These are phyloP conservation scores for Aspergillus japonicus DNA, from an alignment of 2,329 filamentous ascomycete genomes.

Conservation along the genomic window DNA sequence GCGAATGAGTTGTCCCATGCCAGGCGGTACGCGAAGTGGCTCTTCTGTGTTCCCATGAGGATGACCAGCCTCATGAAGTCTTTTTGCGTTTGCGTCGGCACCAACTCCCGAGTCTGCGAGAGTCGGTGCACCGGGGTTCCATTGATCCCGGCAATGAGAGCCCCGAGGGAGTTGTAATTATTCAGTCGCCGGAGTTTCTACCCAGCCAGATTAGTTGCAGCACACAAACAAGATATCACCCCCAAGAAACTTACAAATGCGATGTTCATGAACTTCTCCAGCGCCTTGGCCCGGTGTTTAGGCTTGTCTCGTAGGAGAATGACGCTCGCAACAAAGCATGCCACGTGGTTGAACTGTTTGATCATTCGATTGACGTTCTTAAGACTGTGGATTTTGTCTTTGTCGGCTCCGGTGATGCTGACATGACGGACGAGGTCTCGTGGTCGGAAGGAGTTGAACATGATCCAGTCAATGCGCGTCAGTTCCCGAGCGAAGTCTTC, in stretches of 20 bases:
- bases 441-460: slow-evolving; percentile 92
- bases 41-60: slow-evolving; percentile 89
- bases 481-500: slow-evolving; percentile 87
- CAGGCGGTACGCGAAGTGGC: slow-evolving; percentile 90
- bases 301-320: slow-evolving; percentile 89
- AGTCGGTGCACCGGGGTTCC: slow-evolving; percentile 83
- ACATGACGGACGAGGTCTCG: slow-evolving; percentile 92
- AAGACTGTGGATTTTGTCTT: slow-evolving; percentile 65
- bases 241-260: slow-evolving; percentile 52
- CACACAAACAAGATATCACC: background rate
- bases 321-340: slow-evolving; percentile 79
- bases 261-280: slow-evolving; percentile 95
- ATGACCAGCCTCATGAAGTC: slow-evolving; percentile 85
- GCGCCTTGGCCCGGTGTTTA: slow-evolving; percentile 84
- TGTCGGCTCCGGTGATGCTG: slow-evolving; percentile 60
- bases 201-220: slow-evolving; percentile 11
- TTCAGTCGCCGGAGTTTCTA: slow-evolving; percentile 83
- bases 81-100: slow-evolving; percentile 70
- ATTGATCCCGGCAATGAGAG: slow-evolving; percentile 88
- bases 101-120: slow-evolving; percentile 71
- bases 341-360: slow-evolving; percentile 83
- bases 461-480: slow-evolving; percentile 95
- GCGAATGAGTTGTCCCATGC: slow-evolving; percentile 94
- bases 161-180: slow-evolving; percentile 96
- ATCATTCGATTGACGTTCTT: slow-evolving; percentile 94